Conservation (phyloP, 2,329 filamentous ascomycete genomes). For the Graphium sp. region DNA sequence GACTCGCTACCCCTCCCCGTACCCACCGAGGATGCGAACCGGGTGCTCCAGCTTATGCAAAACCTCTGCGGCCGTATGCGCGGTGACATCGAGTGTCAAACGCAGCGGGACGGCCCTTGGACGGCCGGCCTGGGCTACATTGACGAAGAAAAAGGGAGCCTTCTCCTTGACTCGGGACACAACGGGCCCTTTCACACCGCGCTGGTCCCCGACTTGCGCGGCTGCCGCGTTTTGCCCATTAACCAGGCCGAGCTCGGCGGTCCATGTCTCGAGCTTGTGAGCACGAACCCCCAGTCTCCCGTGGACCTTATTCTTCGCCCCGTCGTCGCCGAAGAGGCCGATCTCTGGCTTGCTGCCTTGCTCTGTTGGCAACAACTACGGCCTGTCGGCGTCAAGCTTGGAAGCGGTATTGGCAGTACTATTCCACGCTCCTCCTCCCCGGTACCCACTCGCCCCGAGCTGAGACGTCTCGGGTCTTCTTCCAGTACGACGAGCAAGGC, state of each 20-base stretch:
- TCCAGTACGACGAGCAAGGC: conserved; percentile 13
- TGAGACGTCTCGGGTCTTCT: conserved; percentile 20
- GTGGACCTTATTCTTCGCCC: conserved; percentile 51
- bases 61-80: conserved; percentile 64
- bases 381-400: conserved; percentile 37
- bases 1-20: conserved; percentile 44
- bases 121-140: conserved; percentile 58
- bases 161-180: conserved; percentile 60
- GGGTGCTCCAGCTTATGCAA: conserved; percentile 61
- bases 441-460: conserved; percentile 21
- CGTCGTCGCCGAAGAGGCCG: conserved; percentile 46
- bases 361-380: conserved; percentile 68
- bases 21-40: conserved; percentile 51
- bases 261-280: conserved; percentile 36
- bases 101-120: conserved; percentile 46
- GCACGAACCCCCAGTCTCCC: conserved; percentile 26
- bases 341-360: conserved; percentile 66
- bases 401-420: conserved; percentile 19
- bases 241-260: conserved; percentile 23
- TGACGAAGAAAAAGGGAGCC: conserved; percentile 55
- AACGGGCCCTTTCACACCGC: conserved; percentile 46
- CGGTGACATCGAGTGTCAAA: conserved; percentile 58
- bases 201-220: conserved; percentile 57
- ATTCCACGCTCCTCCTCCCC: conserved; percentile 16
- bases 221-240: conserved; percentile 50